These are phyloP conservation scores for Aspergillus sclerotioniger DNA, from an alignment of 495 filamentous ascomycete species.

Conservation along the genomic window DNA sequence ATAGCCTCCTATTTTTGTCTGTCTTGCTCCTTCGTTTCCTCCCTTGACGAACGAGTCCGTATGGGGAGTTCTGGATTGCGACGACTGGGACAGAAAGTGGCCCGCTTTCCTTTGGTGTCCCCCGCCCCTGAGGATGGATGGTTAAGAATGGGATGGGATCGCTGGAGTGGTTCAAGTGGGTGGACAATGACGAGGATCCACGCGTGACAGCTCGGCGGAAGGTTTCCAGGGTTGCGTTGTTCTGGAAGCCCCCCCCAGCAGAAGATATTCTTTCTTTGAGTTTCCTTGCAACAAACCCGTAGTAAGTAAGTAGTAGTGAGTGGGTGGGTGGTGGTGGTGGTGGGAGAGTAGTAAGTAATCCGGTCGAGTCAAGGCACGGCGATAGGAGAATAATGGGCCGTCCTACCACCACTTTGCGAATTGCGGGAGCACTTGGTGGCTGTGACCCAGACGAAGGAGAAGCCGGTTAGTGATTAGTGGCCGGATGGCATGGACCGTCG, in stretches of 20 bases:
- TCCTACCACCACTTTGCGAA: not conserved
- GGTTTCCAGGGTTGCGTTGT: slow-evolving; percentile 7
- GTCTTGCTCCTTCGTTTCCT: slow-evolving; percentile 1
- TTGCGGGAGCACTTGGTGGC: not conserved
- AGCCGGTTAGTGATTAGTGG: not conserved
- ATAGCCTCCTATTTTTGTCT: slow-evolving; percentile 4
- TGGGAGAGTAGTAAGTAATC: no score
- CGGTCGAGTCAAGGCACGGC: no score
- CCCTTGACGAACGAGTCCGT: slow-evolving; percentile 2
- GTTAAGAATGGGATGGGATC: not conserved
- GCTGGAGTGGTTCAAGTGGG: not conserved
- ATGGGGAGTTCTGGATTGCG: slow-evolving; percentile 11
- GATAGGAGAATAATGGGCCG: no score
- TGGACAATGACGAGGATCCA: not conserved
- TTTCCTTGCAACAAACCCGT: not conserved
- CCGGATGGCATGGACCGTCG: slow-evolving; percentile 4
- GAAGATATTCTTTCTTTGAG: slow-evolving; percentile 4
- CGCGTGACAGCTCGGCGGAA: slow-evolving; percentile 1
- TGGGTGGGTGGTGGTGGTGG: no score
- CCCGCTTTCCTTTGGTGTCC: slow-evolving; percentile 11
- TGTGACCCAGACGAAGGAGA: slow-evolving; percentile 5
- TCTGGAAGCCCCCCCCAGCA: not conserved
- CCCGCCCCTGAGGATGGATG: slow-evolving; percentile 14
- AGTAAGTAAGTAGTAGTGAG: no score
- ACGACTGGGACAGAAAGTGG: slow-evolving; percentile 9